These are phyloP conservation scores for Isochrysis galbana DNA, from an alignment of 78 protist species.

Conservation along the genomic window DNA sequence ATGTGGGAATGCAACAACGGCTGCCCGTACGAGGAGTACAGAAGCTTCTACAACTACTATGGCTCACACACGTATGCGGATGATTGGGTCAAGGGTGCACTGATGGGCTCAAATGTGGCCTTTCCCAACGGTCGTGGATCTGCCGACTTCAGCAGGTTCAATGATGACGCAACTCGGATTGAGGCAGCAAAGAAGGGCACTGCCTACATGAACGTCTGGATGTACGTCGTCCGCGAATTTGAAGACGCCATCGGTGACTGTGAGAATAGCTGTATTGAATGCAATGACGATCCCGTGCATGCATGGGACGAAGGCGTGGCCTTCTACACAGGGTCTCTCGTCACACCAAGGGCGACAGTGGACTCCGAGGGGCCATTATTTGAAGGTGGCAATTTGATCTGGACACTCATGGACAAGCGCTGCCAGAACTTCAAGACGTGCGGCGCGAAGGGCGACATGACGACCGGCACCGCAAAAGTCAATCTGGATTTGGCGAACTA, in stretches of 20 bases:
- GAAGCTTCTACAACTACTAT: background rate
- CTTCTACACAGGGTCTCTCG: background rate
- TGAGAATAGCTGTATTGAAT: background rate
- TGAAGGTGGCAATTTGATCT: background rate
- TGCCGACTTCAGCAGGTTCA: background rate
- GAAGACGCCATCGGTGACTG: slow-evolving; percentile 38
- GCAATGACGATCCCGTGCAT: background rate
- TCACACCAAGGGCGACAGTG: background rate
- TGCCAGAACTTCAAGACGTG: slow-evolving; percentile 1
- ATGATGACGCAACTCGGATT: background rate
- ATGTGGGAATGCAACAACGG: background rate
- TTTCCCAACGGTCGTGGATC: background rate
- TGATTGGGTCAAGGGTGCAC: background rate
- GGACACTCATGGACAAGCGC: background rate
- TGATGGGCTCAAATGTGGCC: background rate
- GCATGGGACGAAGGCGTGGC: slow-evolving; percentile 27
- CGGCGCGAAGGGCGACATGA: background rate
- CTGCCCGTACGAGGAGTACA: background rate
- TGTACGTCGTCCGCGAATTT: slow-evolving; percentile 33
- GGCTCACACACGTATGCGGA: slow-evolving; percentile 7
- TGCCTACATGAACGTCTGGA: slow-evolving; percentile 41
- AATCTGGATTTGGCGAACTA: background rate
- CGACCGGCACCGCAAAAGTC: background rate
- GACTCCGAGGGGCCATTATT: too few species aligned
- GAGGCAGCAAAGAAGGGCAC: slow-evolving; percentile 1